These are phyloP conservation scores for Zygosaccharomyces gambellarensis DNA, from an alignment of 805 yeast genomes.

Conservation along the genomic window DNA sequence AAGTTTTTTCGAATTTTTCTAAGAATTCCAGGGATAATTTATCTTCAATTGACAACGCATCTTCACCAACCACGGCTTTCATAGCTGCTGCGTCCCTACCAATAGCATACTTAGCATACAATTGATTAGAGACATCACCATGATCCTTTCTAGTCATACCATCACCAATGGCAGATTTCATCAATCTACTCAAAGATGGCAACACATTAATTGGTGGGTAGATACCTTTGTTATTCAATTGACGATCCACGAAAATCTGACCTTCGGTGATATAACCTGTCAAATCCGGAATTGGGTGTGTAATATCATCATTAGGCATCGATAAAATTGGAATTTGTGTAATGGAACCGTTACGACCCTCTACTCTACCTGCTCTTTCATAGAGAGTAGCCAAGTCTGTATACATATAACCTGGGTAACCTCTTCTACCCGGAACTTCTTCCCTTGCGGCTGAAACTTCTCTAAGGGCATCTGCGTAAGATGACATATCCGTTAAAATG, in stretches of 20 bases:
- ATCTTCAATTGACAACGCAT: constrained; percentile 95
- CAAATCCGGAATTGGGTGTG: constrained; percentile 99
- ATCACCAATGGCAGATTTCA: constrained; percentile 99
- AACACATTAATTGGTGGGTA: constrained; percentile 98
- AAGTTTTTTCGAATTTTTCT: constrained; percentile 95
- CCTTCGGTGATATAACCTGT: constrained; percentile 99
- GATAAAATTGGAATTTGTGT: constrained; percentile 98
- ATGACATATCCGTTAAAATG: constrained; percentile 97
- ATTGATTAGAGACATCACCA: constrained; percentile 98
- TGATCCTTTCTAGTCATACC: constrained; percentile 99
- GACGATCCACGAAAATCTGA: constrained; percentile 96
- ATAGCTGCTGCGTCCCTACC: constrained; percentile 99
- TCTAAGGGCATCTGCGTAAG: constrained; percentile 99
- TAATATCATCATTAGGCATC: constrained; percentile 99
- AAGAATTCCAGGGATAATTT: constrained; percentile 94
- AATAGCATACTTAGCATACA: constrained; percentile 98
- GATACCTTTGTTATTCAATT: constrained; percentile 90
- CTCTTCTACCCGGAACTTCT: constrained; percentile 99
- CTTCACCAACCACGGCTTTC: constrained; percentile 99
- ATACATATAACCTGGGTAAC: constrained; percentile 99
- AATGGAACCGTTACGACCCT: constrained; percentile 98
- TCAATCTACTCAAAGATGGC: constrained; percentile 94
- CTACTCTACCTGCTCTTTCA: constrained; percentile 99
- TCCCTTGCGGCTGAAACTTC: constrained; percentile 99
- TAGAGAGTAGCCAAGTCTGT: constrained; percentile 98